phyloP scores from a whole-genome alignment of 2,329 filamentous ascomycete species.

The Aspergillus ochraceus region DNA sequence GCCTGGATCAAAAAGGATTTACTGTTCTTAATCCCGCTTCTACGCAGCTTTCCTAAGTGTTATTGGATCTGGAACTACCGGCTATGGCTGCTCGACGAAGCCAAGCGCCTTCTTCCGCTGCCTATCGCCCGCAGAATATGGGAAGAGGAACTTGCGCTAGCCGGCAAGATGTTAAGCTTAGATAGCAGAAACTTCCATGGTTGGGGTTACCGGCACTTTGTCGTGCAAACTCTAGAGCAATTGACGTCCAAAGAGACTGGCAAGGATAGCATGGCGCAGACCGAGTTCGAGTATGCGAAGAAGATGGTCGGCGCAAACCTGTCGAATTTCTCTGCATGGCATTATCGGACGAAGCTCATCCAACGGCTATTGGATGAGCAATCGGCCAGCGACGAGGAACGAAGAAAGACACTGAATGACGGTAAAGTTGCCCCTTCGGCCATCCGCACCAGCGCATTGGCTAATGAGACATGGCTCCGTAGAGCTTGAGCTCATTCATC shows the following conservation, averaged over 20 bases:
- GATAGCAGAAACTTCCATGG: slow-evolving; percentile 95
- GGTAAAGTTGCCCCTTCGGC: slow-evolving; percentile 46
- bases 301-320: slow-evolving; percentile 82
- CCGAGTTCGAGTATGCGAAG: slow-evolving; percentile 86
- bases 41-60: slow-evolving; percentile 88
- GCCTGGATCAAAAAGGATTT: slow-evolving; percentile 70
- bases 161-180: slow-evolving; percentile 81
- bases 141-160: slow-evolving; percentile 79
- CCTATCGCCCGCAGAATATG: slow-evolving; percentile 66
- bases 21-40: slow-evolving; percentile 76
- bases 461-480: not conserved
- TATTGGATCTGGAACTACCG: slow-evolving; percentile 99
- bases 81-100: slow-evolving; percentile 76
- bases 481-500: slow-evolving; percentile 75
- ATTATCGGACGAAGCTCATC: slow-evolving; percentile 83
- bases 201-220: slow-evolving; percentile 83
- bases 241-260: slow-evolving; percentile 34
- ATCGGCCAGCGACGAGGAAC: slow-evolving; percentile 59
- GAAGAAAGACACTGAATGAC: slow-evolving; percentile 69
- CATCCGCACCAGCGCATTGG: not conserved
- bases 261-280: slow-evolving; percentile 67
- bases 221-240: slow-evolving; percentile 74
- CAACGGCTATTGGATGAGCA: slow-evolving; percentile 72
- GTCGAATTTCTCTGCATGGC: slow-evolving; percentile 97
- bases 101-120: slow-evolving; percentile 62